phyloP scores from a whole-genome alignment of 495 filamentous ascomycete species.

The Pyrenopolyporus hunteri region DNA sequence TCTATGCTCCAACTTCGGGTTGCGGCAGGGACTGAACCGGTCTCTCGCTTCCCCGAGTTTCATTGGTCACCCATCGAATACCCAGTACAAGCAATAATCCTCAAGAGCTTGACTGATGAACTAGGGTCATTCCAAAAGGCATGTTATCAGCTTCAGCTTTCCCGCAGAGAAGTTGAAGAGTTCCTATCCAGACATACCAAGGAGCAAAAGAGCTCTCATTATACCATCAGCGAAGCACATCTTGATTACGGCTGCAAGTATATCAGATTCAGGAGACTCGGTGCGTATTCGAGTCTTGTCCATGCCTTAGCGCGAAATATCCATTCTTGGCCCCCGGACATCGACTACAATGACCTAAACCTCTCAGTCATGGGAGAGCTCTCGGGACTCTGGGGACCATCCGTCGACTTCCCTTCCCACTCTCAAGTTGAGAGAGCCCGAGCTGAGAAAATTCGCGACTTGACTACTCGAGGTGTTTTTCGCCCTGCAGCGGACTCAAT shows the following conservation, averaged over 20 bases:
- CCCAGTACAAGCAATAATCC: constrained; percentile 8
- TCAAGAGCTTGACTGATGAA: background rate
- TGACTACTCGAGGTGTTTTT: background rate
- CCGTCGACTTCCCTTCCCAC: background rate
- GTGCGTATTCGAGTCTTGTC: background rate
- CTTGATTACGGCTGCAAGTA: constrained; percentile 2
- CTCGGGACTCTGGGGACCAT: background rate
- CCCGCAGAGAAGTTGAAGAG: background rate
- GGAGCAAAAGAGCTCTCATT: background rate
- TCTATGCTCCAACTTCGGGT: background rate
- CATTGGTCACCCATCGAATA: constrained; percentile 5
- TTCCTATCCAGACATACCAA: background rate
- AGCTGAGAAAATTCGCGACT: background rate
- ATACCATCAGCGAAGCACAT: background rate
- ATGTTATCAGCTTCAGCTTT: background rate
- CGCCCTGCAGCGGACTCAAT: background rate
- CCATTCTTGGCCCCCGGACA: background rate
- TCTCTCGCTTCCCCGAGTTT: background rate
- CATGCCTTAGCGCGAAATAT: background rate
- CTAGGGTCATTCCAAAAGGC: constrained; percentile 2
- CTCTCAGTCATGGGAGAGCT: background rate
- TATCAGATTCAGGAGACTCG: background rate
- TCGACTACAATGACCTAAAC: background rate
- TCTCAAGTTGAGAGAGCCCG: too few relatives aligned
- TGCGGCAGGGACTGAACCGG: background rate